Base-by-base conservation (phyloP, 192 early-diverging fungal species). In the Dissophora globulifera region DNA sequence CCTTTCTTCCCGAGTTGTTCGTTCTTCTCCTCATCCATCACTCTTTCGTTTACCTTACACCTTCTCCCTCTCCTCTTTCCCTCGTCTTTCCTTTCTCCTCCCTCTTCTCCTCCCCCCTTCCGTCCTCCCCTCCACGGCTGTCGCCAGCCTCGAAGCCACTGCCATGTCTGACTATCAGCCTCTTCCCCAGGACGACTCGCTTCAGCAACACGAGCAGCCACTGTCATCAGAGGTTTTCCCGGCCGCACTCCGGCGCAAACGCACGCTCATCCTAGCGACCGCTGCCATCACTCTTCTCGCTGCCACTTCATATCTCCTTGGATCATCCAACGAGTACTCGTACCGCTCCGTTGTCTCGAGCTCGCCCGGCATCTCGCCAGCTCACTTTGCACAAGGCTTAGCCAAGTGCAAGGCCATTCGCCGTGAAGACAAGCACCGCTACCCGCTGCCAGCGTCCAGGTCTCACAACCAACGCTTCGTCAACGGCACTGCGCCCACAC, bases 381-480 rank as follows among this genome's bases (percentile, higher is more conserved):
- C 6, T 38, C 35, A 38, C 35, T 38, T 38, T 38, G 19, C 58
- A 11, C 38, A 52, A 1, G 81, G 81, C 27, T 16, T 78, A 0
- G 31, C 50, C 27, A 71, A 82, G 40, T 82, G 81, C 30, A 57
- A 62, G 12, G 64, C 63, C 22, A 81, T 81, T 26, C 23, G 35
- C 10, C 50, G 58, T 27, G 41, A 38, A 6, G 25, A 56, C 58
- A 76, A 67, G 52, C 72, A 76, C 23, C 22, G 47, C 4, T 76
- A 76, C 58, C 38, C 47, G 4, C 49, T 45, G 2, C 47, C 57
- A 2, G 72, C 66, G 43, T 16, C 50, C n/a, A 47, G 83, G n/a
- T 50, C 40, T 6, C 27, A 43, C n/a, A 88, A 88, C 45, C 85
- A 79, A 1, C 78, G 87, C 29, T 70, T 62, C 27, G 82, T 76